phyloP scores from a whole-genome alignment of 2,329 filamentous ascomycete species.

The Aspergillus japonicus region DNA sequence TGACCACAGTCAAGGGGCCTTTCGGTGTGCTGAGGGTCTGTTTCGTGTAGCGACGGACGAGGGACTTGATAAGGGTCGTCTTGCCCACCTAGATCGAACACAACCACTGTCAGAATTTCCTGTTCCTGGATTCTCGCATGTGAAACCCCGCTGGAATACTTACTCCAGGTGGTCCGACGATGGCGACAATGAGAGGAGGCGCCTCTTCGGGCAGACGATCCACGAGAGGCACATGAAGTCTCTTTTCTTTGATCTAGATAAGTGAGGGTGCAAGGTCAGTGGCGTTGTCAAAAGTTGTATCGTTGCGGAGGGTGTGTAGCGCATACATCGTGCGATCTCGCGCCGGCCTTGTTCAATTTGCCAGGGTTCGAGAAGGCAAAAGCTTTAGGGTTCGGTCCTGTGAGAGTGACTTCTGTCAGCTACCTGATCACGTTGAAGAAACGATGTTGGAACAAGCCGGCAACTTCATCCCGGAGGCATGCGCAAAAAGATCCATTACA shows the following conservation, averaged over 20 bases:
- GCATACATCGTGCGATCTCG: slow-evolving; percentile 55
- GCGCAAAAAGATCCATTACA: slow-evolving; percentile 27
- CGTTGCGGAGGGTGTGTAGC: neutral
- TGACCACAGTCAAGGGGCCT: slow-evolving; percentile 92
- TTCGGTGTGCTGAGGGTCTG: slow-evolving; percentile 87
- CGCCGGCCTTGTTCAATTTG: slow-evolving; percentile 68
- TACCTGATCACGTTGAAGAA: slow-evolving; percentile 5
- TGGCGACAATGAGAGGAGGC: slow-evolving; percentile 85
- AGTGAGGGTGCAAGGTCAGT: slow-evolving; percentile 15
- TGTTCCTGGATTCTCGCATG: neutral
- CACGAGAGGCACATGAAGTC: slow-evolving; percentile 92
- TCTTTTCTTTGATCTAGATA: slow-evolving; percentile 82
- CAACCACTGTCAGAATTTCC: neutral
- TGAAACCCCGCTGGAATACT: slow-evolving; percentile 19
- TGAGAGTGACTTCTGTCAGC: neutral
- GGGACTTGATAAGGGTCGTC: slow-evolving; percentile 90
- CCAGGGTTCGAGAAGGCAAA: slow-evolving; percentile 83
- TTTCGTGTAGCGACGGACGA: slow-evolving; percentile 92
- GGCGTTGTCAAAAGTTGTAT: neutral
- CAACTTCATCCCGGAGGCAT: neutral
- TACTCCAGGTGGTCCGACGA: slow-evolving; percentile 91
- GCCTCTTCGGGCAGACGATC: slow-evolving; percentile 95
- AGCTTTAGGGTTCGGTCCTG: slow-evolving; percentile 81
- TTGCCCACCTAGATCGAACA: slow-evolving; percentile 63
- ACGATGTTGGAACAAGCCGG: neutral